A percentile compares a stretch with the other conserved stretches of the same genome.
Evolutionary conservation across 352 stramenopile genomes (phyloP).

Genomic region (Phytophthora hybrid): DNA sequence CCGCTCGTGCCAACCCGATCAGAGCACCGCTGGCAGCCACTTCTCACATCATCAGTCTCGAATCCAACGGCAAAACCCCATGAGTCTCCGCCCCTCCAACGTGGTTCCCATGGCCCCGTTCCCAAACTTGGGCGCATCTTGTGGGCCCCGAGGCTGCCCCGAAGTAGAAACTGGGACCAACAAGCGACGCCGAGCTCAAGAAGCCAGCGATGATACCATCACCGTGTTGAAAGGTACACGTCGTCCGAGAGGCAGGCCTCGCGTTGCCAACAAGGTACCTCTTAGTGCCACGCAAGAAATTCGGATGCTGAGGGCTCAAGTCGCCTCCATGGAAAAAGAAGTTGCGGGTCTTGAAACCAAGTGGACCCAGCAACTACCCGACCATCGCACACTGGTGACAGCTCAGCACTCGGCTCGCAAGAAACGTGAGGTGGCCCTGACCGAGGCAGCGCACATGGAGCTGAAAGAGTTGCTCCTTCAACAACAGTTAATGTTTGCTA

Average conservation of each 20-base stretch:
- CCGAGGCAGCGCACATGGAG: constrained; percentile 31
- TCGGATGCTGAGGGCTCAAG: constrained; percentile 1
- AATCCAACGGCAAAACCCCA: background rate
- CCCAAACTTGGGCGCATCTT: background rate
- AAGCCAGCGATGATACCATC: background rate
- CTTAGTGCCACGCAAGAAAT: background rate
- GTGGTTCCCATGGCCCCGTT: background rate
- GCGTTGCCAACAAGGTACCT: background rate
- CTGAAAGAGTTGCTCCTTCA: constrained; percentile 44
- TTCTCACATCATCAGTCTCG: background rate
- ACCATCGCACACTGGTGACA: constrained; percentile 17
- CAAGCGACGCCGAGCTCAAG: background rate
- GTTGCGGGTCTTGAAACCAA: background rate
- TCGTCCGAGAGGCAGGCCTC: background rate
- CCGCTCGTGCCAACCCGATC: background rate
- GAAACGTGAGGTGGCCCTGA: constrained; percentile 32
- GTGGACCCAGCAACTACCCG: background rate
- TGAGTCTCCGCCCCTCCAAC: background rate
- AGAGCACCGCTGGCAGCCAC: background rate
- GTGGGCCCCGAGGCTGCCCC: background rate
- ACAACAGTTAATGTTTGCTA: constrained; percentile 51
- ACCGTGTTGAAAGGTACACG: background rate
- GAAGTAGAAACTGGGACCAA: background rate
- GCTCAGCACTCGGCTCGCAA: constrained; percentile 39
- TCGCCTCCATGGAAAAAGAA: constrained; percentile 1